A percentile compares a stretch with the other conserved stretches of the same genome.
Evolutionary conservation across 129 eudicot species (phyloP).

Genomic region (Artemisia tridentata): DNA sequence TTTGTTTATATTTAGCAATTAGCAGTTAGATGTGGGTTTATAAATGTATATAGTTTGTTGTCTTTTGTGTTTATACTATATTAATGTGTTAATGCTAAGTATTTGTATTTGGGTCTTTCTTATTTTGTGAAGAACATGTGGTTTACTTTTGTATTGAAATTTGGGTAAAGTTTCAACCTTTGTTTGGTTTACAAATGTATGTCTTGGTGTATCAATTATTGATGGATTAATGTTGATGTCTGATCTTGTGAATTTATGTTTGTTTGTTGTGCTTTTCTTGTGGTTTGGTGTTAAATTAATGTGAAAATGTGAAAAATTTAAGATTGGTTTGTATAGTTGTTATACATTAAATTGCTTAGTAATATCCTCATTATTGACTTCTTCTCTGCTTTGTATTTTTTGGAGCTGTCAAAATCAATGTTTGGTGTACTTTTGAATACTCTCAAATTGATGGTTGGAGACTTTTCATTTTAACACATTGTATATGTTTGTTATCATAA

Average conservation of each 20-base stretch:
- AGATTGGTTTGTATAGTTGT: constrained; percentile 5
- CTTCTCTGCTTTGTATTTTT: constrained; percentile 1
- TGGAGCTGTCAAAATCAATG: constrained; percentile 28
- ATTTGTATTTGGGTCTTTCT: constrained; percentile 13
- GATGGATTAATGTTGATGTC: no score
- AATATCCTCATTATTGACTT: constrained; percentile 28
- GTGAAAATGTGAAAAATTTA: constrained; percentile 21
- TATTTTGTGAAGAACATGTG: constrained; percentile 13
- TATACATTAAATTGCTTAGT: constrained; percentile 24
- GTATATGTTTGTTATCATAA: constrained; percentile 6
- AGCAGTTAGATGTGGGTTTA: constrained; percentile 19
- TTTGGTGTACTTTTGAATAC: constrained; percentile 24
- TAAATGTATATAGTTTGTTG: constrained; percentile 13
- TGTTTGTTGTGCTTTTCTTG: constrained; percentile 14
- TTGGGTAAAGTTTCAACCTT: no score
- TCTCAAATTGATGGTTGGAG: neutral
- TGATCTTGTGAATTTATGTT: neutral
- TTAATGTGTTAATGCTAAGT: neutral
- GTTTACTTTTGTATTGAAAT: no score
- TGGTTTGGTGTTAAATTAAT: constrained; percentile 20
- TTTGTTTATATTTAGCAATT: constrained; percentile 2
- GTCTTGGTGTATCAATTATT: no score
- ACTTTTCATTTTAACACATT: neutral
- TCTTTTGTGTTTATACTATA: constrained; percentile 5
- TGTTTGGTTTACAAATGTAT: no score